phyloP scores from a whole-genome alignment of 2,329 filamentous ascomycete genomes.

The Sordariomycetes sp. region DNA sequence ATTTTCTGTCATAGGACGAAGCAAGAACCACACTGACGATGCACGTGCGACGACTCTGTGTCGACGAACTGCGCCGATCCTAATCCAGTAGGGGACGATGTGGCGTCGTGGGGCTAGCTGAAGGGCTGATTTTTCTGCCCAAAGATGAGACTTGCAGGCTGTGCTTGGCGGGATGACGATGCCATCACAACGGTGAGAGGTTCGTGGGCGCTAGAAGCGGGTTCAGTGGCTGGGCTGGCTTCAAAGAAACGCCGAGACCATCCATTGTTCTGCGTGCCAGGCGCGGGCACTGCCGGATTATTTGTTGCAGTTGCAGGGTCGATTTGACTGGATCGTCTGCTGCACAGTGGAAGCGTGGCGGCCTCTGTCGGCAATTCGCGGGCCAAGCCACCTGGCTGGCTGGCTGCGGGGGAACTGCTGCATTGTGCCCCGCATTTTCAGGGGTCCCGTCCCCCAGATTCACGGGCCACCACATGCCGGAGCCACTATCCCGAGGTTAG shows the following conservation, averaged over 20 bases:
- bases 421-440: too few relatives aligned
- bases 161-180: neutral
- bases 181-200: neutral
- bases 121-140: neutral
- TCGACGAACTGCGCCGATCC: neutral
- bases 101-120: slow-evolving; percentile 3
- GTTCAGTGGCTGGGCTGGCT: neutral
- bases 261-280: neutral
- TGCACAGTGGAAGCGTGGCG: too few relatives aligned
- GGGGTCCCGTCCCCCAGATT: too few relatives aligned
- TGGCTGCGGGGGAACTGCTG: too few relatives aligned
- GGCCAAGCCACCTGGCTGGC: too few relatives aligned
- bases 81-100: neutral
- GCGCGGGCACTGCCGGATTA: too few relatives aligned
- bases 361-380: too few relatives aligned
- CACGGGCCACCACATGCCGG: too few relatives aligned
- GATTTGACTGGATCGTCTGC: too few relatives aligned
- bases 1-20: too few relatives aligned
- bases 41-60: neutral
- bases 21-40: neutral
- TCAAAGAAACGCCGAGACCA: neutral
- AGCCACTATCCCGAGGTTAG: too few relatives aligned
- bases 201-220: neutral
- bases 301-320: too few relatives aligned
- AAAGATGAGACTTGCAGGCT: neutral